These are phyloP conservation scores for Fusarium newnesense DNA, from an alignment of 2,329 filamentous ascomycete species.

Conservation along the genomic window DNA sequence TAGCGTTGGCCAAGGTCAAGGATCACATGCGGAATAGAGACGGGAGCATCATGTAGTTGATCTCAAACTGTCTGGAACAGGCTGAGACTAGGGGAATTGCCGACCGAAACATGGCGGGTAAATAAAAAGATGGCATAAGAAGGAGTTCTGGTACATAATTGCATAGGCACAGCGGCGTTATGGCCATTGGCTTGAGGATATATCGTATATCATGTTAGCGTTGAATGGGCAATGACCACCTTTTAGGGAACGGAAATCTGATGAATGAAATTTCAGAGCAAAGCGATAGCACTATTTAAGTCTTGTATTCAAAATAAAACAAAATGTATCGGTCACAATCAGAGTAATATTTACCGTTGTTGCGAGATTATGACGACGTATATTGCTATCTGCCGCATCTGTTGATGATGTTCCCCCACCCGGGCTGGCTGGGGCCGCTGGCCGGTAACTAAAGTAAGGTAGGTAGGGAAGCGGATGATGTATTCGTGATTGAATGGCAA, in stretches of 20 bases:
- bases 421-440: not conserved
- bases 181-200: not conserved
- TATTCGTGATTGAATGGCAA: not conserved
- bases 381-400: not conserved
- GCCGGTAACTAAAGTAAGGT: not conserved
- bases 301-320: not conserved
- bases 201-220: slow-evolving; percentile 4
- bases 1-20: not conserved
- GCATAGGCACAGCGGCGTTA: slow-evolving; percentile 10
- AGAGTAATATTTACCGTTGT: not conserved
- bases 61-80: not conserved
- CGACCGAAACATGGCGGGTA: not conserved
- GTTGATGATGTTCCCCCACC: not conserved
- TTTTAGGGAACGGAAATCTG: not conserved
- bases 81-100: not conserved
- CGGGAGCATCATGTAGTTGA: not conserved
- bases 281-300: not conserved
- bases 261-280: not conserved
- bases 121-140: slow-evolving; percentile 12
- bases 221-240: not conserved
- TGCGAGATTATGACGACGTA: not conserved
- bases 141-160: slow-evolving; percentile 27
- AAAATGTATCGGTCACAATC: not conserved
- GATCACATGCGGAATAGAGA: not conserved
- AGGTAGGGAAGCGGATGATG: not conserved